Evolutionary conservation across 495 filamentous ascomycete species (phyloP).

Genomic region (Penicillium paxilli): DNA sequence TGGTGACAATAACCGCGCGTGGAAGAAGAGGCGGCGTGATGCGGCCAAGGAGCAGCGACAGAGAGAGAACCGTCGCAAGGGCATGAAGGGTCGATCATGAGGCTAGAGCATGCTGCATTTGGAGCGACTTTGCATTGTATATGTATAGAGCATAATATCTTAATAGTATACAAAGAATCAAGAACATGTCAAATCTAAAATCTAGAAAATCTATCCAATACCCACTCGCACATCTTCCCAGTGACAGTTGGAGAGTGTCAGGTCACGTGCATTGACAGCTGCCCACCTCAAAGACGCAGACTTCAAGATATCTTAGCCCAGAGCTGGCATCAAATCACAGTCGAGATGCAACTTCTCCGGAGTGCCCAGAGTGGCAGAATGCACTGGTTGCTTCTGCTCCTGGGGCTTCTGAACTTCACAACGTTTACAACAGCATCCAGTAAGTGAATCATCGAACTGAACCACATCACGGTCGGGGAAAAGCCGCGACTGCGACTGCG

Average conservation of each 20-base stretch:
- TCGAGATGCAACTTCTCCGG: background rate
- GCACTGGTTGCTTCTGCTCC: background rate
- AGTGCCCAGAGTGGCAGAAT: background rate
- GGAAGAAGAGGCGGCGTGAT: conserved; percentile 83
- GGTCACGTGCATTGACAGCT: no score
- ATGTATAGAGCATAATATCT: background rate
- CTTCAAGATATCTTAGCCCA: no score
- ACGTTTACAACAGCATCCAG: conserved; percentile 2
- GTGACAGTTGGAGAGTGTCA: no score
- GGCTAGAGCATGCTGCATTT: no score
- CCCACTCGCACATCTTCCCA: no score
- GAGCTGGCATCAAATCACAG: background rate
- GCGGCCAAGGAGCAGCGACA: conserved; percentile 84
- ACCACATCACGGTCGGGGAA: no score
- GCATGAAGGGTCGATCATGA: conserved; percentile 46
- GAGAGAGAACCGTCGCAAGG: conserved; percentile 72
- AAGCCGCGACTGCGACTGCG: no score
- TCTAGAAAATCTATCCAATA: no score
- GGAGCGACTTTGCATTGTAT: background rate
- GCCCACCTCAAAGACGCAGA: no score
- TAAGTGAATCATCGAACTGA: no score
- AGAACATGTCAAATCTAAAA: background rate
- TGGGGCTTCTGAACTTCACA: background rate
- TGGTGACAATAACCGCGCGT: conserved; percentile 84
- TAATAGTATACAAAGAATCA: background rate